Conservation (phyloP, 164 flowering plant genomes). For the Akebia trifoliata region DNA sequence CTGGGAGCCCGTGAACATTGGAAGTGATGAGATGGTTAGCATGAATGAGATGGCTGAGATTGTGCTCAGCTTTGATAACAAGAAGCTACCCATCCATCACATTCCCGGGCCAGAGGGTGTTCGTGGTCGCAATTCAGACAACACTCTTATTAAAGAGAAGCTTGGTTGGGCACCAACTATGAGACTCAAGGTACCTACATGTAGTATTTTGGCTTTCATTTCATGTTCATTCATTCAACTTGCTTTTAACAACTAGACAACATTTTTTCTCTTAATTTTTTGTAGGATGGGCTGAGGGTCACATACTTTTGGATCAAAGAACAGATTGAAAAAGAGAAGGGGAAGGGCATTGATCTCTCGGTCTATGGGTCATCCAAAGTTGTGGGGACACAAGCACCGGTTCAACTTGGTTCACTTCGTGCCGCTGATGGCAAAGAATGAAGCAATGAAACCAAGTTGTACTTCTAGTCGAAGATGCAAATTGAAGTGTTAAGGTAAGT, state of each 20-base stretch:
- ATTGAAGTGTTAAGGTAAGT: background rate
- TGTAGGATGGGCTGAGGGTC: conserved; percentile 85
- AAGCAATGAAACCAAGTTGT: conserved; percentile 18
- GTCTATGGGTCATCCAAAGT: conserved; percentile 91
- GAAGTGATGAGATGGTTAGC: conserved; percentile 98
- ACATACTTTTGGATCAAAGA: conserved; percentile 96
- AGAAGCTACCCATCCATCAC: conserved; percentile 85
- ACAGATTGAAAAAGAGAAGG: conserved; percentile 88
- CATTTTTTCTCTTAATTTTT: conserved; percentile 6
- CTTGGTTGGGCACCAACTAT: conserved; percentile 97
- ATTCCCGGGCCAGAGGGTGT: conserved; percentile 98
- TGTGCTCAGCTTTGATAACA: conserved; percentile 79
- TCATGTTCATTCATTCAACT: background rate
- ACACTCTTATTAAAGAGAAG: conserved; percentile 86
- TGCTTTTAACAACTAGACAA: background rate
- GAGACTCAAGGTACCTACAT: conserved; percentile 67
- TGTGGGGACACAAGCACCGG: conserved; percentile 96
- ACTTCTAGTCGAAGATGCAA: too few relatives aligned
- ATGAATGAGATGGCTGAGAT: conserved; percentile 99
- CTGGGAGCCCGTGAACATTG: conserved; percentile 91
- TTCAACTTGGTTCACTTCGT: conserved; percentile 91
- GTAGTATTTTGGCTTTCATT: background rate
- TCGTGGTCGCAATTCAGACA: conserved; percentile 94
- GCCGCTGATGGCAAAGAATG: conserved; percentile 98
- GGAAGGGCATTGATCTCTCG: conserved; percentile 56